phyloP scores from a whole-genome alignment of 2,329 filamentous ascomycete species.

The Colletotrichum navitas region DNA sequence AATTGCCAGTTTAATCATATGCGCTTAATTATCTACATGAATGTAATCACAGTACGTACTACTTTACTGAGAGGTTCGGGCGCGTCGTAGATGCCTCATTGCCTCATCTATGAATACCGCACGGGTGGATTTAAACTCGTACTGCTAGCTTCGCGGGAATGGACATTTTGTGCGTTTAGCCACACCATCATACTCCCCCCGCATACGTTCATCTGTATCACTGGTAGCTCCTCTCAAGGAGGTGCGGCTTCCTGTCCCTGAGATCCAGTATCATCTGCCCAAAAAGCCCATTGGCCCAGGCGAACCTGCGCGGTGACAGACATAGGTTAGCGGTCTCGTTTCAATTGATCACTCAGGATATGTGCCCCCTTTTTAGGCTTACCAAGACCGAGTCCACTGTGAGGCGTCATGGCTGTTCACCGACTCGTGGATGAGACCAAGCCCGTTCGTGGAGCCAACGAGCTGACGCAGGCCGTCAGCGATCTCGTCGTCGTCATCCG shows the following conservation, averaged over 20 bases:
- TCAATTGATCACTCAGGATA: background rate
- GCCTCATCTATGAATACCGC: background rate
- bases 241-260: conserved; percentile 76
- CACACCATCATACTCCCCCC: background rate
- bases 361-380: conserved; percentile 39
- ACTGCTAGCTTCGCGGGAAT: background rate
- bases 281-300: conserved; percentile 91
- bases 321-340: background rate
- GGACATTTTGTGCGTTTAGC: background rate
- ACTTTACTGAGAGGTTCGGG: no score
- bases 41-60: no score
- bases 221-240: conserved; percentile 67
- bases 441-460: conserved; percentile 76
- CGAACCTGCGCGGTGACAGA: conserved; percentile 72
- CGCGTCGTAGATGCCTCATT: no score
- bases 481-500: conserved; percentile 82
- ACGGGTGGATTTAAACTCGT: background rate
- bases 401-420: conserved; percentile 73
- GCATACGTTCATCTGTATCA: background rate
- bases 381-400: conserved; percentile 60
- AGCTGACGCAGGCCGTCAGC: conserved; percentile 69
- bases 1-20: background rate
- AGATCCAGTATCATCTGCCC: conserved; percentile 85
- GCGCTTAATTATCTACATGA: background rate
- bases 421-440: conserved; percentile 86